Conservation (phyloP, 108 stramenopile genomes). For the Fragilaria crotonensis region DNA sequence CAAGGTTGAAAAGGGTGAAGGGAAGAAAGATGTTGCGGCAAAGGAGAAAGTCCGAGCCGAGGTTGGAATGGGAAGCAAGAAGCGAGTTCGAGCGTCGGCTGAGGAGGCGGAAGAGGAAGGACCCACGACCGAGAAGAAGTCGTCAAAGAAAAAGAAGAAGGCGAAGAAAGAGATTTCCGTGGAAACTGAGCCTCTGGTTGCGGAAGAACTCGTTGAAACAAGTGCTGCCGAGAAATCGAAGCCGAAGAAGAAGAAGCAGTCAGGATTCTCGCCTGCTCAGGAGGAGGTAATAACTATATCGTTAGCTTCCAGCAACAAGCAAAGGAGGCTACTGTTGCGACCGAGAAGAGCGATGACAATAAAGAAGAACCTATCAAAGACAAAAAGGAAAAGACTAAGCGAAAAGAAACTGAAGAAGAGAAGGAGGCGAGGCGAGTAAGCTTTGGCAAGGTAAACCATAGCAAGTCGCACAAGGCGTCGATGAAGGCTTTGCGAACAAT, state of each 20-base stretch:
- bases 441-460: slow-evolving; percentile 55
- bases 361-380: slow-evolving; percentile 6
- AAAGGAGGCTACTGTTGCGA: slow-evolving; percentile 10
- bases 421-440: slow-evolving; percentile 44
- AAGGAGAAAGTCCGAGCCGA: no score
- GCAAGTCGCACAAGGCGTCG: slow-evolving; percentile 74
- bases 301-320: slow-evolving; percentile 16
- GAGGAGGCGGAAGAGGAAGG: slow-evolving; percentile 5
- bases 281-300: slow-evolving; percentile 14
- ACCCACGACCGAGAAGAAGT: background rate
- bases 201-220: background rate
- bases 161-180: background rate
- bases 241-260: slow-evolving; percentile 31
- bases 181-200: background rate
- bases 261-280: slow-evolving; percentile 10
- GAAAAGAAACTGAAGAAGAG: slow-evolving; percentile 7
- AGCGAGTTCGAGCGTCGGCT: no score
- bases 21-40: no score
- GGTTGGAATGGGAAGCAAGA: no score
- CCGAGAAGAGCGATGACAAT: slow-evolving; percentile 1
- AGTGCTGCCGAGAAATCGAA: background rate
- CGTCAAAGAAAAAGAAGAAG: slow-evolving; percentile 5
- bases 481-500: slow-evolving; percentile 63
- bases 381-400: slow-evolving; percentile 12
- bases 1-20: background rate